These are phyloP conservation scores for Irpex sp. DNA, from an alignment of 1,284 basidiomycete genomes.

Conservation along the genomic window DNA sequence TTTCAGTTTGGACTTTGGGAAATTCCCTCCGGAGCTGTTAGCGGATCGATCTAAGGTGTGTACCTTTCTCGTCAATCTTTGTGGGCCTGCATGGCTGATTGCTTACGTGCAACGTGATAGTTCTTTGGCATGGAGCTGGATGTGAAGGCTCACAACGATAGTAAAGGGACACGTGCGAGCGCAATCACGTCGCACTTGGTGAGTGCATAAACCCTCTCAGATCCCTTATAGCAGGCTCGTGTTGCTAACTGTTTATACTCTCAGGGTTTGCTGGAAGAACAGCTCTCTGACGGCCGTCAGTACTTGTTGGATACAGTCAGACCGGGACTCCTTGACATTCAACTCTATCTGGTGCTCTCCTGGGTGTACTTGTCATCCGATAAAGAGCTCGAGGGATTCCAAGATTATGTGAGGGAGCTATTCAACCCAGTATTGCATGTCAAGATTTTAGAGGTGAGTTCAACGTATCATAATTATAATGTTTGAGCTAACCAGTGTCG, in stretches of 20 bases:
- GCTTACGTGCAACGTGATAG: conserved; percentile 16
- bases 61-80: neutral
- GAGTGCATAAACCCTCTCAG: neutral
- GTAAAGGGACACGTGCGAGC: conserved; percentile 30
- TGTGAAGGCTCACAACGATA: conserved; percentile 29
- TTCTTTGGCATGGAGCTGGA: conserved; percentile 32
- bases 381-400: neutral
- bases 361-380: neutral
- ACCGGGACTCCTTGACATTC: neutral
- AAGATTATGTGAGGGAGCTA: neutral
- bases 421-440: neutral
- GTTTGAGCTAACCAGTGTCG: neutral
- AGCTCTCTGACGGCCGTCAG: neutral
- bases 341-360: neutral
- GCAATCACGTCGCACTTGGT: conserved; percentile 39
- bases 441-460: neutral
- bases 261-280: neutral
- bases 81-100: too few relatives aligned
- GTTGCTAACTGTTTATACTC: neutral
- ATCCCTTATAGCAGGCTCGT: neutral
- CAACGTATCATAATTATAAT: neutral
- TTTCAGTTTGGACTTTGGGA: neutral
- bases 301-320: neutral
- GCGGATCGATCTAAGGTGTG: conserved; percentile 17
- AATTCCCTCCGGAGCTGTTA: neutral